Base-by-base conservation (phyloP, 345 rosid genomes). In the Acer negundo region DNA sequence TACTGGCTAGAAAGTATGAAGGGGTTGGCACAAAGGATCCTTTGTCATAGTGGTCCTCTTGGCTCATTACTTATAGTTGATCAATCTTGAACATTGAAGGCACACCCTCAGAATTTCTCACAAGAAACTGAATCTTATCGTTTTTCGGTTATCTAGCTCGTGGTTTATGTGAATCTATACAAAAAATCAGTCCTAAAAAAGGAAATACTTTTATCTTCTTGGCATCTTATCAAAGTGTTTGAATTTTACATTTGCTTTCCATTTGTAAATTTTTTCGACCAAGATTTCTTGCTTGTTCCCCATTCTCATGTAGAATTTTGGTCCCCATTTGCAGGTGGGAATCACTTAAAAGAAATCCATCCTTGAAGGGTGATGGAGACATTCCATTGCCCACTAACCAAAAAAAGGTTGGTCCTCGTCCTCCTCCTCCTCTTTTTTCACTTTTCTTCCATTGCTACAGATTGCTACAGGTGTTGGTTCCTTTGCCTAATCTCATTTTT, bases 351-450 rank as follows among this genome's bases (percentile, higher is more conserved):
- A 82, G 82, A 76, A 77, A 78, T 78, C 84, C 86, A 80, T 82
- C 83, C 73, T 81, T 75, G 89, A 79, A 79, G 93, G 84, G 86
- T 89, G 94, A 92, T 84, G 84, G 94, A 77, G 98, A 90, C 95
- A 80, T 84, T 85, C 84, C 97, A 56, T 90, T 87, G 86, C 93
- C 88, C 87, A 84, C 85, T 82, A 84, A 82, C 85, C 84, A 7
- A 40, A 84, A 82, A 89, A 89, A 89, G 89, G 97, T 92, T 82
- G 69, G 87, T 82, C 80, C 40, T 44, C n/a, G n/a, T n/a, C 74
- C 84, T 76, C 78, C 46, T 42, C 46, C 46, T 42, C 46, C 20
- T 73, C 80, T 82, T 81, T 82, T 80, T 77, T 78, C 38, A 19
- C 88, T 87, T 86, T 82, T 83, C 80, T 83, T 67, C 78, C 26